Evolutionary conservation across 805 yeast species (phyloP), one percentile per base, ranked within the genome.

Genomic region (Starmerella apis): DNA sequence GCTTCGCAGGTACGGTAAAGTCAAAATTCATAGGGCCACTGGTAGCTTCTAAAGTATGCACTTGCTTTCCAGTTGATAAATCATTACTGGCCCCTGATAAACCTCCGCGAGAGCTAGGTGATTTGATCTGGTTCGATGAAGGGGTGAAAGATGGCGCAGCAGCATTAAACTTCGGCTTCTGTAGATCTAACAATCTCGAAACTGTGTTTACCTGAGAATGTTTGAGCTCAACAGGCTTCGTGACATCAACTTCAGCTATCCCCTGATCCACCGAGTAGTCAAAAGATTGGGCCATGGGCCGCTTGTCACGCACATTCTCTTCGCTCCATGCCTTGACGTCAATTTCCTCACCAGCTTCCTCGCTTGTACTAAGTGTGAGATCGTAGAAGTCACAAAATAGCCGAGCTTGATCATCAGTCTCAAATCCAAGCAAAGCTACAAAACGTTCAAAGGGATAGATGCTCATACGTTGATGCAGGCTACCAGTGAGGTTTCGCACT

Each of bases 341-440:
- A 8, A 58, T 55, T 18, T 49, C 52, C 33, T 54, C 59, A 19
- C 47, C 47, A 2, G 22, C 42, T 14, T 46, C 51, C 13, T 24
- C 43, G 23, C 35, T 35, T 8, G 33, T 4, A 30, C 42, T 22
- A 3, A 49, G 16, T 6, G 27, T 33, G 16, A 86, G 68, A 1
- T 78, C 80, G 62, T 82, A 86, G 58, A 83, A 75, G 1, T 71
- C 64, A 43, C 85, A 80, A 58, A 86, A 84, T 28, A 66, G 69
- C 2, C 67, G 48, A 13, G 84, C 60, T 46, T 80, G 78, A 0
- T 72, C 74, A 0, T 65, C 59, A n/a, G 73, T 64, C 59, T 85
- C 87, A 63, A 84, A 90, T 0, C 86, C 83, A 19, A 92, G 70
- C 55, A 78, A 63, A 0, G 66, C 63, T 18, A 66, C 63, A 14